A percentile compares a stretch with the other conserved stretches of the same genome.
phyloP scores from a whole-genome alignment of 1,284 basidiomycete genomes.

The Papiliotrema laurentii region DNA sequence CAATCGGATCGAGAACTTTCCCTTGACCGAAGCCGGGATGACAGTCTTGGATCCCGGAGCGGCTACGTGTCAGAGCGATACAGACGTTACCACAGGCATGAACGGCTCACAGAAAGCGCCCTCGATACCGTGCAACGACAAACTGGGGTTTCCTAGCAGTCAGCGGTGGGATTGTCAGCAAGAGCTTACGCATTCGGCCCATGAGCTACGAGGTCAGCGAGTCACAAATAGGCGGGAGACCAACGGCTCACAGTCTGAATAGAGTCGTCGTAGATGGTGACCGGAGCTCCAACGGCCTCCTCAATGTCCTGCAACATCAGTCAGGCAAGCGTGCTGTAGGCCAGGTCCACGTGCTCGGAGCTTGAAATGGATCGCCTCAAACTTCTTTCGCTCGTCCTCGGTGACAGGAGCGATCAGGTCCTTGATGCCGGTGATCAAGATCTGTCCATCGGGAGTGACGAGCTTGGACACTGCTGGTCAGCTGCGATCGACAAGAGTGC shows the following conservation, averaged over 20 bases:
- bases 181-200: slow-evolving; percentile 41
- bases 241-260: slow-evolving; percentile 54
- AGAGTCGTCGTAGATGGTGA: slow-evolving; percentile 76
- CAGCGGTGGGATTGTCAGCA: neutral
- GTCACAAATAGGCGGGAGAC: slow-evolving; percentile 3
- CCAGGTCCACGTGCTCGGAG: slow-evolving; percentile 30
- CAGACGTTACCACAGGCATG: slow-evolving; percentile 9
- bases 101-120: slow-evolving; percentile 72
- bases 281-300: slow-evolving; percentile 68
- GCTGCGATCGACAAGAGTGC: slow-evolving; percentile 3
- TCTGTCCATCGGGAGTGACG: slow-evolving; percentile 74
- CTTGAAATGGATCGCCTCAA: slow-evolving; percentile 69
- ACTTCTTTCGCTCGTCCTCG: slow-evolving; percentile 68
- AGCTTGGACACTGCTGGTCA: slow-evolving; percentile 60
- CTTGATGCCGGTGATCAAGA: slow-evolving; percentile 86
- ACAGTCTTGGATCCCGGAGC: slow-evolving; percentile 88
- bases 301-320: slow-evolving; percentile 62
- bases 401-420: slow-evolving; percentile 77
- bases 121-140: slow-evolving; percentile 95
- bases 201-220: slow-evolving; percentile 26
- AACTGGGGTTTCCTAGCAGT: slow-evolving; percentile 59
- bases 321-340: neutral
- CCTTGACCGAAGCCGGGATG: slow-evolving; percentile 83
- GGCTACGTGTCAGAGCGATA: slow-evolving; percentile 24
- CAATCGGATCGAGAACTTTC: slow-evolving; percentile 89